Evolutionary conservation across 768 basidiomycete species (phyloP).

Genomic region (Mycena indigotica): DNA sequence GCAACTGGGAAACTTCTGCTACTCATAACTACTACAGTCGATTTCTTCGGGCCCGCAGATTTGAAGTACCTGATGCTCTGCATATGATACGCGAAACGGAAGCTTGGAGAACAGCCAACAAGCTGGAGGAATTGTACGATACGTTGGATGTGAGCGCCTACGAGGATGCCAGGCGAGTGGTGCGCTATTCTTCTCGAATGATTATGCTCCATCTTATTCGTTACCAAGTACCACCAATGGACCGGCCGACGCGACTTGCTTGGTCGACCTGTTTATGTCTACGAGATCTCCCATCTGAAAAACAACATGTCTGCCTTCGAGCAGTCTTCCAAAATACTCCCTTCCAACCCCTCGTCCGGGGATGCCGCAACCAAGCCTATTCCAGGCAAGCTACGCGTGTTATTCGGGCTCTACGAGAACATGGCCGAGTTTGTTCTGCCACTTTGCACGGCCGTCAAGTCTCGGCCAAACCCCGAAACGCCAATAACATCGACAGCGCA

Average conservation of each 20-base stretch:
- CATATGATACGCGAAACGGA: slow-evolving; percentile 54
- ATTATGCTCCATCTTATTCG: too few relatives aligned
- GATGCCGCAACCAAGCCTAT: slow-evolving; percentile 4
- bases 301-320: slow-evolving; percentile 52
- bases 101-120: slow-evolving; percentile 50
- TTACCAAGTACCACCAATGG: slow-evolving; percentile 51
- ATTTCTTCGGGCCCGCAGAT: slow-evolving; percentile 60
- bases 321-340: slow-evolving; percentile 26
- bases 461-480: slow-evolving; percentile 32
- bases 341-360: not conserved
- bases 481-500: slow-evolving; percentile 46
- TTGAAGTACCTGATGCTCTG: slow-evolving; percentile 49
- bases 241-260: slow-evolving; percentile 57
- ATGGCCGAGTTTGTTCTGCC: slow-evolving; percentile 53
- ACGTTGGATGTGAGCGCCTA: slow-evolving; percentile 49
- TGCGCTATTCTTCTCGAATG: too few relatives aligned
- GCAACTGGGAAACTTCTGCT: too few relatives aligned
- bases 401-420: slow-evolving; percentile 43
- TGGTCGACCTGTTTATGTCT: slow-evolving; percentile 30
- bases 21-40: too few relatives aligned
- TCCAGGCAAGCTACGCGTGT: slow-evolving; percentile 17
- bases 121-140: slow-evolving; percentile 52
- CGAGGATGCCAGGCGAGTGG: slow-evolving; percentile 43
- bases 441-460: slow-evolving; percentile 45
- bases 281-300: slow-evolving; percentile 37